These are phyloP conservation scores for thale cress (Arabidopsis thaliana) DNA, from an alignment of 345 rosid species.

Conservation along the genomic window DNA sequence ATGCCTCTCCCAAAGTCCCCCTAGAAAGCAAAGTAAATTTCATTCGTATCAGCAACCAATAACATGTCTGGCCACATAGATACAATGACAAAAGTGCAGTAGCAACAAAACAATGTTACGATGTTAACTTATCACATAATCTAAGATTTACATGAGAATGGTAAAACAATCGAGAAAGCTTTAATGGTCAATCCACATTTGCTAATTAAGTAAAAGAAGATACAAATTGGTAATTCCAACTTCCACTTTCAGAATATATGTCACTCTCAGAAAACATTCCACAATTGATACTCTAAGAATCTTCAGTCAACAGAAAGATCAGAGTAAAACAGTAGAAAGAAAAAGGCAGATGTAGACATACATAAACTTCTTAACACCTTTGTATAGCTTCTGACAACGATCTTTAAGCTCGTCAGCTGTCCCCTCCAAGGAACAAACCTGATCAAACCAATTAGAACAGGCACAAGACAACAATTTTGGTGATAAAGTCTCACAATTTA, in stretches of 20 bases:
- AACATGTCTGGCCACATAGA: background rate
- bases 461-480: conserved; percentile 6
- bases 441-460: conserved; percentile 25
- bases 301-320: conserved; percentile 3
- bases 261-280: conserved; percentile 11
- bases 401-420: conserved; percentile 73
- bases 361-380: conserved; percentile 71
- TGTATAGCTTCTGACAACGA: conserved; percentile 75
- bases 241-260: conserved; percentile 6
- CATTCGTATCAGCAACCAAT: background rate
- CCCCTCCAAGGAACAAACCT: conserved; percentile 70
- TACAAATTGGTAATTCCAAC: conserved; percentile 18
- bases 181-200: background rate
- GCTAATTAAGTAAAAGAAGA: conserved; percentile 27
- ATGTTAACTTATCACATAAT: background rate
- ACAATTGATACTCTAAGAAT: conserved; percentile 7
- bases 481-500: conserved; percentile 1
- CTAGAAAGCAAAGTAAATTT: conserved; percentile 44
- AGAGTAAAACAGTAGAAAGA: conserved; percentile 4
- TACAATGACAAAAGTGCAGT: conserved; percentile 11
- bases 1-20: conserved; percentile 74
- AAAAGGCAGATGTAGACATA: conserved; percentile 45
- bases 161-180: background rate
- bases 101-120: conserved; percentile 9
- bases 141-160: conserved; percentile 18